These are phyloP conservation scores for Hansenula sp. DNA, from an alignment of 1,139 yeast species.

Conservation along the genomic window DNA sequence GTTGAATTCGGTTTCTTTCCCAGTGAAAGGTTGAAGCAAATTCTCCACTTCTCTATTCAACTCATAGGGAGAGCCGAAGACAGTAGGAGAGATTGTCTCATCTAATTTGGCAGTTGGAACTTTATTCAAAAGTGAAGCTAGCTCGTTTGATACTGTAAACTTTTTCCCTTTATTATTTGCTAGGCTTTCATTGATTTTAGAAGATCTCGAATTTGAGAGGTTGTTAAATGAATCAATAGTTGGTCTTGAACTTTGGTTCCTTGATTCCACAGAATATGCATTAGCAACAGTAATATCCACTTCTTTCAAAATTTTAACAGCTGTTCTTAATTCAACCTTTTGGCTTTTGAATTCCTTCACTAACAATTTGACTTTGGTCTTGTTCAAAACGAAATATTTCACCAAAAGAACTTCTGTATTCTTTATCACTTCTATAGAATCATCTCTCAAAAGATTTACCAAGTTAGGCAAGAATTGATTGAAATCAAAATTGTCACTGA, in stretches of 20 bases:
- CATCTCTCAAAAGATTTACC: conserved; percentile 35
- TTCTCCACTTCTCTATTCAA: conserved; percentile 31
- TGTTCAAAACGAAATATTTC: conserved; percentile 38
- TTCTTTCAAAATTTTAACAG: conserved; percentile 29
- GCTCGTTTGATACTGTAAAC: conserved; percentile 7
- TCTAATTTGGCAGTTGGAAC: conserved; percentile 19
- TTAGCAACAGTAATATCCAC: conserved; percentile 27
- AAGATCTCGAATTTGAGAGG: conserved; percentile 10
- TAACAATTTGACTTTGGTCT: conserved; percentile 44
- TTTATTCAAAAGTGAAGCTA: conserved; percentile 11
- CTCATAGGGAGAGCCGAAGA: conserved; percentile 28
- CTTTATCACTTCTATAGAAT: conserved; percentile 28
- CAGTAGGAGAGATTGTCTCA: conserved; percentile 21
- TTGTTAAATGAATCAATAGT: conserved; percentile 22
- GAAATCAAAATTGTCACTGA: conserved; percentile 38
- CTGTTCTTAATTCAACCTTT: conserved; percentile 30
- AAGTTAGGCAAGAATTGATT: conserved; percentile 38
- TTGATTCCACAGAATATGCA: conserved; percentile 12
- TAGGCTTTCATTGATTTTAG: neutral
- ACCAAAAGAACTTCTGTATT: conserved; percentile 34
- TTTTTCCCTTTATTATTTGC: neutral
- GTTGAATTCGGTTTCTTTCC: conserved; percentile 84
- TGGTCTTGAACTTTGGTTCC: conserved; percentile 7
- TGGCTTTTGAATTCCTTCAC: conserved; percentile 41
- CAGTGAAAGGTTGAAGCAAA: conserved; percentile 49